Evolutionary conservation across 2,329 filamentous ascomycete genomes (phyloP).

Genomic region (Endothia cerciana): DNA sequence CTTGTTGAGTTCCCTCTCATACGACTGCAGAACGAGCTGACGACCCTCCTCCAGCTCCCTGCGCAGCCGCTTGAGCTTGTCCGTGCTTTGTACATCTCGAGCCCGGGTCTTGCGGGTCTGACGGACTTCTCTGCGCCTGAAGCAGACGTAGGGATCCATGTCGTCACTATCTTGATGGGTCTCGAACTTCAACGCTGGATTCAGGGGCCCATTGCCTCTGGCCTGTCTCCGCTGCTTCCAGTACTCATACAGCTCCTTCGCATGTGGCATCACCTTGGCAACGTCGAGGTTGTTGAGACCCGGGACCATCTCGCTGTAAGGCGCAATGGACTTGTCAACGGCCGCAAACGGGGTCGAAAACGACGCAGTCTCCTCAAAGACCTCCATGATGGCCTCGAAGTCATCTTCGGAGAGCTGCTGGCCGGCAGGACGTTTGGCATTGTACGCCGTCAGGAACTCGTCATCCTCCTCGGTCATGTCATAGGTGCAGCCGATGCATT

Average conservation of each 20-base stretch:
- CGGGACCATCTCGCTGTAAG: conserved; percentile 76
- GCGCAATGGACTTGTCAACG: conserved; percentile 84
- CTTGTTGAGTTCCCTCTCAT: conserved; percentile 78
- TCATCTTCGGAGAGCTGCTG: conserved; percentile 81
- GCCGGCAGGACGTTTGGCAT: conserved; percentile 69
- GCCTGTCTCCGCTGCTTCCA: conserved; percentile 76
- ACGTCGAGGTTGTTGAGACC: conserved; percentile 61
- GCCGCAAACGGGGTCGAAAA: conserved; percentile 86
- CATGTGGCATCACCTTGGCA: conserved; percentile 57
- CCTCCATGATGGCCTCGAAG: conserved; percentile 92
- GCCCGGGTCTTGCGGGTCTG: conserved; percentile 94
- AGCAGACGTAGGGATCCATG: conserved; percentile 96
- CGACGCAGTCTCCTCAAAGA: conserved; percentile 86
- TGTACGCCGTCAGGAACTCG: conserved; percentile 80
- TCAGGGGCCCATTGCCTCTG: conserved; percentile 71
- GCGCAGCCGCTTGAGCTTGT: conserved; percentile 90
- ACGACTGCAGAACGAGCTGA: conserved; percentile 75
- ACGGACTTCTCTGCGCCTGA: conserved; percentile 90
- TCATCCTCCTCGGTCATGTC: conserved; percentile 94
- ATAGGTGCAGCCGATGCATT: conserved; percentile 88
- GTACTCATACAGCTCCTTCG: conserved; percentile 84
- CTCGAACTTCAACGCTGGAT: conserved; percentile 87
- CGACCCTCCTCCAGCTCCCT: conserved; percentile 90
- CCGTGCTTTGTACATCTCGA: conserved; percentile 89
- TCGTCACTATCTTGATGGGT: conserved; percentile 94